phyloP scores from a whole-genome alignment of 345 rosid genomes.

The Sonneratia alba region DNA sequence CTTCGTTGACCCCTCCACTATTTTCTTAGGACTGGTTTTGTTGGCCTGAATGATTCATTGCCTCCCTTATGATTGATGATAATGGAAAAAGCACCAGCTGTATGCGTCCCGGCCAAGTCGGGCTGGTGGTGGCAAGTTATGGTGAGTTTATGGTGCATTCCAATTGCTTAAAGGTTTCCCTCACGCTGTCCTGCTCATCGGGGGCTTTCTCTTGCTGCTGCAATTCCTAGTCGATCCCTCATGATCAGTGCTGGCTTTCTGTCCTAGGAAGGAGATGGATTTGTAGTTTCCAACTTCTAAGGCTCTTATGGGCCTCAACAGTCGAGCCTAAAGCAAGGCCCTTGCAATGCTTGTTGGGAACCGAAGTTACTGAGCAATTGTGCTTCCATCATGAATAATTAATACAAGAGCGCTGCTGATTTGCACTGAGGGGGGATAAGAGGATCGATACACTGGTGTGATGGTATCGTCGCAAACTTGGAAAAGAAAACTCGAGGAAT shows the following conservation, averaged over 20 bases:
- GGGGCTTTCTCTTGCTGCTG: slow-evolving; percentile 60
- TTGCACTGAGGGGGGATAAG: too few species aligned
- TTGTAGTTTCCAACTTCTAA: too few species aligned
- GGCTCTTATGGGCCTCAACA: too few species aligned
- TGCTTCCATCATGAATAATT: slow-evolving; percentile 56
- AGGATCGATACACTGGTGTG: too few species aligned
- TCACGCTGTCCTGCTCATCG: slow-evolving; percentile 64
- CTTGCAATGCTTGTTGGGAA: too few species aligned
- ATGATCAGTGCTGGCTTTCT: slow-evolving; percentile 66
- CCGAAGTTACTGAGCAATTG: too few species aligned
- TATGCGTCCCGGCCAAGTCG: slow-evolving; percentile 29
- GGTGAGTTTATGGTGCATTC: slow-evolving; percentile 43
- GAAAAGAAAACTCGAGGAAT: slow-evolving; percentile 45
- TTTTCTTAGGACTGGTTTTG: slow-evolving; percentile 42
- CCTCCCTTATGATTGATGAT: slow-evolving; percentile 34
- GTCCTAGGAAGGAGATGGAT: too few species aligned
- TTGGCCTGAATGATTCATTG: slow-evolving; percentile 20
- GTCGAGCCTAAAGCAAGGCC: too few species aligned
- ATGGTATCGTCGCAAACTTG: slow-evolving; percentile 64
- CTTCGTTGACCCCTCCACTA: slow-evolving; percentile 2
- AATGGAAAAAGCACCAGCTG: slow-evolving; percentile 45
- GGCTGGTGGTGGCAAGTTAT: slow-evolving; percentile 31
- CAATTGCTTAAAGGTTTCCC: slow-evolving; percentile 45
- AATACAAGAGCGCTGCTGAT: too few species aligned
- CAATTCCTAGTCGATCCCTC: slow-evolving; percentile 62